phyloP scores from a whole-genome alignment of 305 asterid species.

The Fraxinus latifolia region DNA sequence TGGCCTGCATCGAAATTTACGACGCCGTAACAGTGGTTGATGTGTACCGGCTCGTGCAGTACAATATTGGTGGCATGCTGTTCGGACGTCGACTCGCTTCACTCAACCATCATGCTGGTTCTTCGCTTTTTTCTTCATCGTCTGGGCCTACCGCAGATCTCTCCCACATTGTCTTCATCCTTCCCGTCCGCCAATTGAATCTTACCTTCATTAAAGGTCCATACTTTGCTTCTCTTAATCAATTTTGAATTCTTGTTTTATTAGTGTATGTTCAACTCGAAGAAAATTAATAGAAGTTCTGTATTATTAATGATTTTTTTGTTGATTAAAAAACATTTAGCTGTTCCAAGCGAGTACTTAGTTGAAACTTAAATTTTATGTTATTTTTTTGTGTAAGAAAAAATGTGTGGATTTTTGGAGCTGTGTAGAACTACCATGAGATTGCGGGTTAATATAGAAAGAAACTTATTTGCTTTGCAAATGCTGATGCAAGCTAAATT shows the following conservation, averaged over 20 bases:
- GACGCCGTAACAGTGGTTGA: slow-evolving; percentile 84
- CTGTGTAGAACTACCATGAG: neutral
- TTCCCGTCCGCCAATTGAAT: slow-evolving; percentile 87
- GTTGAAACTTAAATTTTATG: neutral
- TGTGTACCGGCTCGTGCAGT: slow-evolving; percentile 92
- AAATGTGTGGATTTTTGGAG: neutral
- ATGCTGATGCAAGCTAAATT: neutral
- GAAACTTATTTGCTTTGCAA: neutral
- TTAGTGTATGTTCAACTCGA: neutral
- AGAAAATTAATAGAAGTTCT: neutral
- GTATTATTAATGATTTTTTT: neutral
- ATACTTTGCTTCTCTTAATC: slow-evolving; percentile 12
- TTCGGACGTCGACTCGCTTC: slow-evolving; percentile 86
- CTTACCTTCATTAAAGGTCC: slow-evolving; percentile 72
- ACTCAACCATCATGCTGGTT: slow-evolving; percentile 91
- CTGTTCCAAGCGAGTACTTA: neutral
- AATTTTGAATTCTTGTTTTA: neutral
- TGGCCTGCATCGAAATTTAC: slow-evolving; percentile 77
- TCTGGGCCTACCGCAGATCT: slow-evolving; percentile 47
- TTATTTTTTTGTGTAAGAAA: neutral
- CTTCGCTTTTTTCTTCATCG: slow-evolving; percentile 58
- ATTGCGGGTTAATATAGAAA: neutral
- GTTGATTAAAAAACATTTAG: neutral
- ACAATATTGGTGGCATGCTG: slow-evolving; percentile 80
- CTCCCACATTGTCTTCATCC: slow-evolving; percentile 77